Evolutionary conservation across 78 protist species (phyloP), one percentile per base, ranked within the genome.

Genomic region (Corallochytrium limacisporum): DNA sequence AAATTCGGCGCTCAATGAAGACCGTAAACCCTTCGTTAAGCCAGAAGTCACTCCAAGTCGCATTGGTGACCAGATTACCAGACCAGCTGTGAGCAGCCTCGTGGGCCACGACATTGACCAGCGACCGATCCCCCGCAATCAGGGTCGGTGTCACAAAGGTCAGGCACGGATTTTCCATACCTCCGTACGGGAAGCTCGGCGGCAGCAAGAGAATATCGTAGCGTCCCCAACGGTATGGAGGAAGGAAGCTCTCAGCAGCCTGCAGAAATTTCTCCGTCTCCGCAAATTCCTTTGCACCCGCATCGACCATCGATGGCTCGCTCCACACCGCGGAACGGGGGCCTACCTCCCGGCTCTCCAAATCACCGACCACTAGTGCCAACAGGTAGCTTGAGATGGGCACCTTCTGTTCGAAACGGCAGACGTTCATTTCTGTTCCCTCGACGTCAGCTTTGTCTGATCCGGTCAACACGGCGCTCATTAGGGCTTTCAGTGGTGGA

Each of bases 131-230:
- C 38, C 86, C 84, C 15, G 91, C 85, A 18, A 85, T 54, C 1
- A 85, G 48, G 55, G 91, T 79, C 39, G 91, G 86, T 4, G 91
- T 85, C 24, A 85, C 79, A 53, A 79, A 85, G 6, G 86, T 79
- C 24, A 59, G 20, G 55, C 1, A 31, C 40, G 86, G 86, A 43
- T 85, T 85, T 28, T 85, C 91, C 91, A 85, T 85, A 49, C 91
- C 91, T 22, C 91, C 91, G 31, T 79, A 85, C 42, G 86, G 84
- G 73, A 84, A 85, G 4, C 72, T 53, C 35, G 86, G 86, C 36
- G 91, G 91, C n/a, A 85, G 70, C 13, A 85, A 32, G 15, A 85
- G 74, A 36, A 85, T 37, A 56, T 85, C 91, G 56, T 79, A 85
- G 37, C 75, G 56, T 32, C 79, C 82, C 91, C 91, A 79, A 20